Evolutionary conservation across 1,139 yeast species (phyloP), one percentile per base, ranked within the genome.

Genomic region (Magnusiomyces tetraspermus): DNA sequence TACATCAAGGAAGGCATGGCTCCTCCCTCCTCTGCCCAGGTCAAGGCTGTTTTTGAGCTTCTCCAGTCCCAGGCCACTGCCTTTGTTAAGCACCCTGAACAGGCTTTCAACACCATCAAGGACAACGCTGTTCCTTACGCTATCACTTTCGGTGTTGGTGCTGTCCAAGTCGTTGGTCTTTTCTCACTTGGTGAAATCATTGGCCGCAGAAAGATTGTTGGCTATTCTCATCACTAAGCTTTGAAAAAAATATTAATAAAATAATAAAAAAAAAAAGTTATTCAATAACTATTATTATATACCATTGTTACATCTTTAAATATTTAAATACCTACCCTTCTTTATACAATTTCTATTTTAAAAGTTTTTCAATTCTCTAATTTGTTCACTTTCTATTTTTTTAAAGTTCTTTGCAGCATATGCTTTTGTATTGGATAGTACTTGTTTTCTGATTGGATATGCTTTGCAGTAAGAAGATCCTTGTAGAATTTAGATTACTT

Each of bases 111-210:
- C 71, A 69, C 73, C 63, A 74, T 85, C 61, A 82, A 78, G 71
- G 48, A 15, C 5, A 45, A 45, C 10, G 28, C 37, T 11, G 30
- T 30, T 11, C 82, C 79, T 60, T 76, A 76, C 64, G 76, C 76
- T 59, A 72, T 80, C 64, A 82, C 80, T 73, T 87, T 78, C 67
- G 84, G 85, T 62, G 83, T 90, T 53, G 82, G 81, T 70, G 82
- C 83, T 62, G 75, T 89, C 61, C 98, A 92, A 73, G 74, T 92
- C 58, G 76, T 87, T 61, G 99, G 97, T 59, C 79, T 89, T 71
- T 92, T 89, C 73, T 83, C 97, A 31, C 76, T 92, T 51, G 99
- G 99, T 68, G 98, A 92, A 78, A 82, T 90, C 62, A 79, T 92
- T 67, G 99, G 99, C 67, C 89, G 98, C 79, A 86, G 98, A 76